A percentile compares a stretch with the other conserved stretches of the same genome.
Evolutionary conservation across 306 rosid genomes (phyloP).

Genomic region (Dalbergia cochinchinensis): DNA sequence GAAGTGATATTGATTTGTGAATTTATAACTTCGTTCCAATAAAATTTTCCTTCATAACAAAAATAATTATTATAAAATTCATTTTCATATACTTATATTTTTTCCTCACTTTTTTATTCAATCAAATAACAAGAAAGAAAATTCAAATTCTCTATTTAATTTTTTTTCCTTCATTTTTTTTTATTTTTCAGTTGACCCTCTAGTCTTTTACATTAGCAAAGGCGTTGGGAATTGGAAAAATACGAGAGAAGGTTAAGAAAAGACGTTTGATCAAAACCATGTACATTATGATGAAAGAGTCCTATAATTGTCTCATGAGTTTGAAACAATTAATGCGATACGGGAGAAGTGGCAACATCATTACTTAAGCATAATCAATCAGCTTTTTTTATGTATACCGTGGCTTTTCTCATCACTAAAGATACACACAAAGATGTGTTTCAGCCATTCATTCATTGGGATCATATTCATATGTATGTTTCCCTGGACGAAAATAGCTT

Average conservation of each 20-base stretch:
- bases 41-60: too few species aligned
- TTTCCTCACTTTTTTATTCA: too few species aligned
- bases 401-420: constrained; percentile 45
- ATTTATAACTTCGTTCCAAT: too few species aligned
- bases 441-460: constrained; percentile 42
- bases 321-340: constrained; percentile 49
- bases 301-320: constrained; percentile 42
- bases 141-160: too few species aligned
- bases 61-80: too few species aligned
- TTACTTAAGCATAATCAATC: constrained; percentile 35
- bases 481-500: constrained; percentile 36
- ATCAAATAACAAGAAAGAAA: too few species aligned
- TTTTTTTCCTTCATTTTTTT: too few species aligned
- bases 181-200: neutral
- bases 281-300: neutral
- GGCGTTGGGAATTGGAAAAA: constrained; percentile 20
- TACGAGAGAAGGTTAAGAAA: constrained; percentile 19
- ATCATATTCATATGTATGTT: constrained; percentile 12
- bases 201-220: neutral
- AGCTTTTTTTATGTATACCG: constrained; percentile 19
- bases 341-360: constrained; percentile 34
- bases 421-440: constrained; percentile 47
- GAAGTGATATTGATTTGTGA: too few species aligned
- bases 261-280: constrained; percentile 7
- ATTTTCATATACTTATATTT: too few species aligned